Evolutionary conservation across 371 early-diverging fungal species (phyloP).

Genomic region (Apophysomyces ossiformis): DNA sequence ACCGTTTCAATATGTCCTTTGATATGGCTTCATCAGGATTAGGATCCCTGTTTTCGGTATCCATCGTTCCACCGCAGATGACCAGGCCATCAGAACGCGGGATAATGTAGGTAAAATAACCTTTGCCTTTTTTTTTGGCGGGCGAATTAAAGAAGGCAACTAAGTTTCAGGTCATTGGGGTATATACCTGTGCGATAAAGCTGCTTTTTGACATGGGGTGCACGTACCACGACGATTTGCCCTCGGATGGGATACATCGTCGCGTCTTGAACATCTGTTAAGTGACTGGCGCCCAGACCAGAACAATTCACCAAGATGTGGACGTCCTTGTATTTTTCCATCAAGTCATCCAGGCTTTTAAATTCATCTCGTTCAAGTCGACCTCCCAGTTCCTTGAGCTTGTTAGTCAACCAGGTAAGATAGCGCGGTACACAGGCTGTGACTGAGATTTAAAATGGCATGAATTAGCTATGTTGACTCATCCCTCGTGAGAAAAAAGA

Average conservation of each 20-base stretch:
- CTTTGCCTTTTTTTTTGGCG: conserved; percentile 12
- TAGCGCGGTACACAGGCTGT: conserved; percentile 57
- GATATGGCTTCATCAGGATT: conserved; percentile 38
- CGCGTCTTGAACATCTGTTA: conserved; percentile 74
- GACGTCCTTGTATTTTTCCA: conserved; percentile 38
- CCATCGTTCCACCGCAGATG: conserved; percentile 68
- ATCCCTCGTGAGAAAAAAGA: conserved; percentile 13
- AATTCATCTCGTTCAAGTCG: conserved; percentile 45
- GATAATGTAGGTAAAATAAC: conserved; percentile 76
- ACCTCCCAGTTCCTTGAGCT: conserved; percentile 63
- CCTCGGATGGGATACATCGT: conserved; percentile 75
- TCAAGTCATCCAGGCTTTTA: conserved; percentile 57
- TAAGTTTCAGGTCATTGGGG: background rate
- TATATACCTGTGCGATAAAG: conserved; percentile 36
- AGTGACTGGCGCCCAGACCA: conserved; percentile 61
- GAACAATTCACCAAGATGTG: conserved; percentile 79
- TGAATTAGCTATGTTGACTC: background rate
- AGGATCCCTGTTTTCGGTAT: conserved; percentile 33
- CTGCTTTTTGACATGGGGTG: conserved; percentile 64
- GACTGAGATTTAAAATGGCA: conserved; percentile 19
- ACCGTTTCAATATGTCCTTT: conserved; percentile 34
- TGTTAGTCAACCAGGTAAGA: conserved; percentile 63
- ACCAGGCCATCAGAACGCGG: conserved; percentile 80
- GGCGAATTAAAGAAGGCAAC: no score
- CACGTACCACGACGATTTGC: conserved; percentile 73